These are phyloP conservation scores for Astrocystis sublimbata DNA, from an alignment of 495 filamentous ascomycete genomes.

Conservation along the genomic window DNA sequence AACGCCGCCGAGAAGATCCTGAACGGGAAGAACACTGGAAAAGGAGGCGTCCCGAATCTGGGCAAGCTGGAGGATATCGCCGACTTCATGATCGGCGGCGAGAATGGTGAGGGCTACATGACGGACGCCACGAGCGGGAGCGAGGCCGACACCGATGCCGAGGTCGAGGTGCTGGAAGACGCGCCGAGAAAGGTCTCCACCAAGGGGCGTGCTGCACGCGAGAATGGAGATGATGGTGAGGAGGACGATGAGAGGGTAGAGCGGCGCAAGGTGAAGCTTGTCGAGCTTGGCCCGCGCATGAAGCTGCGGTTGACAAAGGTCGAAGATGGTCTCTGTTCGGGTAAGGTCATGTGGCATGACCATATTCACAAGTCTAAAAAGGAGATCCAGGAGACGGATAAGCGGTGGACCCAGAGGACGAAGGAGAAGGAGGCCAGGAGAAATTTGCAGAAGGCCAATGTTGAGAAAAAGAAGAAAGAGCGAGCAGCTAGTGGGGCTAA, in stretches of 20 bases:
- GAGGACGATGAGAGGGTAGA: conserved; percentile 52
- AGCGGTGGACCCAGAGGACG: conserved; percentile 73
- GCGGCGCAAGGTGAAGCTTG: conserved; percentile 84
- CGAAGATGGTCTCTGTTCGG: conserved; percentile 88
- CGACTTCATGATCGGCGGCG: conserved; percentile 90
- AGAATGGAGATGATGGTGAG: conserved; percentile 33
- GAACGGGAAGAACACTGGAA: conserved; percentile 59
- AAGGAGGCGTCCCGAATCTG: conserved; percentile 79
- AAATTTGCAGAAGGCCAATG: conserved; percentile 80
- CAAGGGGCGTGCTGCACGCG: conserved; percentile 51
- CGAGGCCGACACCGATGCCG: conserved; percentile 90
- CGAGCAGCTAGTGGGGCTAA: conserved; percentile 47
- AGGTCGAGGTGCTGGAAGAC: conserved; percentile 85
- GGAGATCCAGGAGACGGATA: conserved; percentile 74
- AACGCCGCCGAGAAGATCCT: conserved; percentile 81
- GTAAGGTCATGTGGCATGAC: conserved; percentile 97
- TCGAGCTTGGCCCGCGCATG: conserved; percentile 91
- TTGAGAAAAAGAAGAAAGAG: conserved; percentile 73
- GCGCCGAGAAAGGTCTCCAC: conserved; percentile 69
- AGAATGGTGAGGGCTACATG: conserved; percentile 74
- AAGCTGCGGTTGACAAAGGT: conserved; percentile 89
- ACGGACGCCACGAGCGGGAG: conserved; percentile 80
- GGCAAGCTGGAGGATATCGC: conserved; percentile 90
- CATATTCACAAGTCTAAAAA: conserved; percentile 78
- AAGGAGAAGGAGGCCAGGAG: conserved; percentile 80